phyloP scores from a whole-genome alignment of 192 early-diverging fungal species.

The Gaertneriomyces sp. region DNA sequence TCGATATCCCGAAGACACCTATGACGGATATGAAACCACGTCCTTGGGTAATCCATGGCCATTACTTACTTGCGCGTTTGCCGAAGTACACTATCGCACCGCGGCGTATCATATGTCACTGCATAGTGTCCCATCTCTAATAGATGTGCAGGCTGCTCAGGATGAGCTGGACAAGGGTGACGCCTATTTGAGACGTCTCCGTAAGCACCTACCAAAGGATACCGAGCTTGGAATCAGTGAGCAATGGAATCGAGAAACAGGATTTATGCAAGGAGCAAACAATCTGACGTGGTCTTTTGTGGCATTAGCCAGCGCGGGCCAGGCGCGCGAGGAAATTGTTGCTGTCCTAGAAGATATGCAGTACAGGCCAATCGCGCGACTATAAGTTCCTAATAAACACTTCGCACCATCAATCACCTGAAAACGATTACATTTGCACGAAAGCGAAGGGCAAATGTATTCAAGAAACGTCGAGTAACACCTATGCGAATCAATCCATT shows the following conservation, averaged over 20 bases:
- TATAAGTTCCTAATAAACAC: no score
- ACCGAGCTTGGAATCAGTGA: conserved; percentile 56
- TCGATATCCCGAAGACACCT: conserved; percentile 73
- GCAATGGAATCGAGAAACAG: conserved; percentile 57
- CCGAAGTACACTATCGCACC: conserved; percentile 63
- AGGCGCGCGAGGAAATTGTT: conserved; percentile 9
- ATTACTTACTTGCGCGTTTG: conserved; percentile 54
- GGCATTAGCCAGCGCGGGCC: conserved; percentile 39
- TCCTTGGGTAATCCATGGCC: conserved; percentile 73
- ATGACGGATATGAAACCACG: conserved; percentile 53
- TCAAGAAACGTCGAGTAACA: no score
- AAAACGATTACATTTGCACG: no score
- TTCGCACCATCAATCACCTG: no score
- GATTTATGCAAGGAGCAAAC: conserved; percentile 55
- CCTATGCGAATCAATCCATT: no score
- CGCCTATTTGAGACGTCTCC: conserved; percentile 52
- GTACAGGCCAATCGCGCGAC: no score
- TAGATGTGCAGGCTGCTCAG: conserved; percentile 20
- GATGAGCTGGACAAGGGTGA: conserved; percentile 53
- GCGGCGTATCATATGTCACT: not conserved
- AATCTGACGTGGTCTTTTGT: conserved; percentile 76
- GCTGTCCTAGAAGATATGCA: no score
- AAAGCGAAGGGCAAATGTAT: no score
- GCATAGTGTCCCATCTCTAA: not conserved
- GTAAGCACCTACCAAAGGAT: conserved; percentile 38